phyloP scores from a whole-genome alignment of 768 basidiomycete genomes.

The Exsudoporus frostii region DNA sequence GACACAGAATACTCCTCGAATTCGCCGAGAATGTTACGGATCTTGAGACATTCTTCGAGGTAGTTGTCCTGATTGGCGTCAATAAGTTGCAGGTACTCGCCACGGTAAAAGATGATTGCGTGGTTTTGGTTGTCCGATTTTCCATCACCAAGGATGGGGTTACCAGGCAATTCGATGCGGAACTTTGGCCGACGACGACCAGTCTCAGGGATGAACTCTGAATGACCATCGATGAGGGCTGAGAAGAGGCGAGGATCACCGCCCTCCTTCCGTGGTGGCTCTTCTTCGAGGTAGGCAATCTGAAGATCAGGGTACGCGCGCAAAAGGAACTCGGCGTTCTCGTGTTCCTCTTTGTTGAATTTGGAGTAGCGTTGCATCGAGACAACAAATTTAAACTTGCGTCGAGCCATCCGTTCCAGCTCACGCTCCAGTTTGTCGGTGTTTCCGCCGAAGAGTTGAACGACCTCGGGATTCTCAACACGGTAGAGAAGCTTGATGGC shows the following conservation, averaged over 20 bases:
- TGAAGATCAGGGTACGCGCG: constrained; percentile 98
- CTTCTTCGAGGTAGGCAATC: constrained; percentile 98
- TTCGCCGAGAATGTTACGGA: constrained; percentile 95
- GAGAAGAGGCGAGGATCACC: constrained; percentile 96
- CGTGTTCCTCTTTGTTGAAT: constrained; percentile 99
- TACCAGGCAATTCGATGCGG: constrained; percentile 96
- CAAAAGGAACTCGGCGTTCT: constrained; percentile 96
- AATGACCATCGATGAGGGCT: constrained; percentile 95
- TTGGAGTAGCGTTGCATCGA: constrained; percentile 99
- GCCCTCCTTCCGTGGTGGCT: constrained; percentile 89
- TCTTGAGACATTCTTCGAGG: constrained; percentile 98
- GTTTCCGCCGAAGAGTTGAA: constrained; percentile 95
- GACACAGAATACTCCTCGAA: constrained; percentile 92
- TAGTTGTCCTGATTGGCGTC: constrained; percentile 99
- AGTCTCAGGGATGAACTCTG: constrained; percentile 87
- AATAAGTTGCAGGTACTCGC: constrained; percentile 98
- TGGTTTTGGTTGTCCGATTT: constrained; percentile 99
- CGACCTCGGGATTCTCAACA: constrained; percentile 98
- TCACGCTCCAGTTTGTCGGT: constrained; percentile 96
- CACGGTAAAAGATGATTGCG: constrained; percentile 98
- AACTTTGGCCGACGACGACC: constrained; percentile 93
- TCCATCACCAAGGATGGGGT: constrained; percentile 98
- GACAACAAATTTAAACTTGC: constrained; percentile 99
- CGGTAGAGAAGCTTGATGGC: constrained; percentile 99
- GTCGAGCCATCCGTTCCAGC: constrained; percentile 93